Base-by-base conservation (phyloP, 768 basidiomycete species). In the Lepiota venenata region DNA sequence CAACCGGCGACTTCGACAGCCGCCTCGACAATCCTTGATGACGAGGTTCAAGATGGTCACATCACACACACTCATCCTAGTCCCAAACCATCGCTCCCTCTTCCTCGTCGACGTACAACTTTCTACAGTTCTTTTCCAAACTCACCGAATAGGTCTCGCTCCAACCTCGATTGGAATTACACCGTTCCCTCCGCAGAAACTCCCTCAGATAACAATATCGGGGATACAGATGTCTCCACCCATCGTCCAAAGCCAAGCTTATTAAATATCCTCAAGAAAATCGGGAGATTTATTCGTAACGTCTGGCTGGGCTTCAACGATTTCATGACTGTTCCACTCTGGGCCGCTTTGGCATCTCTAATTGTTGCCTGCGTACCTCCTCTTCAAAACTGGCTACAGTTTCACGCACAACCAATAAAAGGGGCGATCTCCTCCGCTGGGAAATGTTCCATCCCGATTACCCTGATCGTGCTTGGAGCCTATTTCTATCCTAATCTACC, bases 291-390 rank as follows among this genome's bases (percentile, higher is more conserved):
- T 8, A 27, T 72, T 6, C 54, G 58, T 9, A 63, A 65, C 11
- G n/a, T 59, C 20, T 75, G 75, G 69, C 64, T 65, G 6, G 67
- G 70, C 6, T 68, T 87, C 61, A 80, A 80, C 63, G 76, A 78
- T 18, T 92, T 93, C 70, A 91, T 97, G 87, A 95, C 94, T 0
- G 88, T 86, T 0, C 93, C 94, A 0, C 80, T 95, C 38, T 87
- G 90, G 78, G 88, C 91, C 0, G 86, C 92, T 2, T 63, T 91
- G 16, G 67, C 80, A 1, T 91, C 89, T 2, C 71, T 95, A 38
- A 44, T 90, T 42, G 88, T 93, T 35, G 94, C 93, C 1, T 82
- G 88, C 63, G 74, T 87, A 10, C 84, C 73, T 6, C 88, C 90
- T 2, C 56, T 95, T 4, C 93, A 98, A 66, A 80, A 83, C 47